Evolutionary conservation across 768 basidiomycete genomes (phyloP), one percentile per base, ranked within the genome.

Genomic region (Psilocybe subaeruginosa): DNA sequence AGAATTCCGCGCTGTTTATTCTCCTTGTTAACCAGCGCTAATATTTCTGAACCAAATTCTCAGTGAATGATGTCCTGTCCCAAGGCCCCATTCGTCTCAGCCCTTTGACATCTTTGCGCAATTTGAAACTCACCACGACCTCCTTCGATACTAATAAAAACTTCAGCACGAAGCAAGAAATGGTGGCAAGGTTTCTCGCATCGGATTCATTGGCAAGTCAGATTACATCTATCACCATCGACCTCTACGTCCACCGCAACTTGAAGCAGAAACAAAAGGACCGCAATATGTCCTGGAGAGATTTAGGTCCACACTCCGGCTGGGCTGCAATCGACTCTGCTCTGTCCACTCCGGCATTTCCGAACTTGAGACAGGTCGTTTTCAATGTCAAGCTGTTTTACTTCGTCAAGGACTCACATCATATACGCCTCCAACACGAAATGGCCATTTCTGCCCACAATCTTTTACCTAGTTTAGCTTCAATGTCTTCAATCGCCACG

Each of bases 311-410:
- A 2, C 39, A n/a, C 8, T 17, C 27, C 8, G 58, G 50, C 11
- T 59, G 58, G 58, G 39, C 17, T n/a, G 49, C 39, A 8, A n/a
- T 59, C 49, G 58, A 59, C 17, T 16, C 6, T 5, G 58, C 50
- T 6, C 39, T 59, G 4, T 8, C 27, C n/a, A 37, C 37, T 31
- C 37, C 49, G 1, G 37, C 51, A 2, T 59, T 51, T 29, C 37
- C 47, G 16, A 43, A 41, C 30, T 12, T 59, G 39, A 50, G 30
- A 17, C 29, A 19, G 39, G 35, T 41, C 8, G 41, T 52, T 14
- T 52, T 59, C 37, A 45, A 59, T 43, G 16, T 59, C 8, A 59
- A 51, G 17, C 6, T 52, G n/a, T 59, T 59, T 39, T 59, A 59
- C 16, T 59, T 39, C 30, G 30, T 19, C 19, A 50, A 43, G n/a